Evolutionary conservation across 83 land plant species (phyloP).

Genomic region (Thuja plicata): DNA sequence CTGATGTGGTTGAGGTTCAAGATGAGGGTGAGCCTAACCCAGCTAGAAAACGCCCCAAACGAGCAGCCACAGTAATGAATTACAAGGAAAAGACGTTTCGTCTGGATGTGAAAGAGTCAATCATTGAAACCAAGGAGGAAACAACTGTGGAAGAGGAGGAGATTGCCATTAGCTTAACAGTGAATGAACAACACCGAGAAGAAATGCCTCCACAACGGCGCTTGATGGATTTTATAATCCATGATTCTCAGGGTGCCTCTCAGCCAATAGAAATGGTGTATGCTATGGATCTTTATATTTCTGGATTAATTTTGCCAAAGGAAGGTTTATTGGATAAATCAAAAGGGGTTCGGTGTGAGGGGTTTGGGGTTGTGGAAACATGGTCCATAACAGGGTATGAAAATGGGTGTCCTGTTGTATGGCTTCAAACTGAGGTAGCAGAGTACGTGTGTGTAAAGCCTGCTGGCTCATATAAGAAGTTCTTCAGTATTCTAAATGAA

Average conservation of each 20-base stretch:
- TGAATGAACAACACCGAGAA: slow-evolving; percentile 18
- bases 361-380: slow-evolving; percentile 74
- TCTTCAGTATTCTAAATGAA: slow-evolving; percentile 59
- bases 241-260: slow-evolving; percentile 62
- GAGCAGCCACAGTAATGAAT: slow-evolving; percentile 69
- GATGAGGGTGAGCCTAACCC: background rate
- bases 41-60: slow-evolving; percentile 52
- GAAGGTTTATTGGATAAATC: slow-evolving; percentile 48
- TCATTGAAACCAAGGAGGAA: slow-evolving; percentile 46
- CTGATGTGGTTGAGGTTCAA: background rate
- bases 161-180: slow-evolving; percentile 59
- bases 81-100: slow-evolving; percentile 62
- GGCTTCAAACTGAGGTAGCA: slow-evolving; percentile 68
- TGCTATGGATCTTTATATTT: slow-evolving; percentile 51
- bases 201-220: slow-evolving; percentile 46
- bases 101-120: slow-evolving; percentile 35
- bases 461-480: slow-evolving; percentile 59
- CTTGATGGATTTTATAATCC: slow-evolving; percentile 71
- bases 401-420: slow-evolving; percentile 66
- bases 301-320: slow-evolving; percentile 67
- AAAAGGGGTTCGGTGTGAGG: slow-evolving; percentile 75
- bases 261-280: slow-evolving; percentile 76
- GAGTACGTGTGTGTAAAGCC: slow-evolving; percentile 86
- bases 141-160: slow-evolving; percentile 56
- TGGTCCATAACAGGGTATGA: slow-evolving; percentile 94